Evolutionary conservation across 2,329 filamentous ascomycete species (phyloP).

Genomic region (Proliferodiscus dingleyae): DNA sequence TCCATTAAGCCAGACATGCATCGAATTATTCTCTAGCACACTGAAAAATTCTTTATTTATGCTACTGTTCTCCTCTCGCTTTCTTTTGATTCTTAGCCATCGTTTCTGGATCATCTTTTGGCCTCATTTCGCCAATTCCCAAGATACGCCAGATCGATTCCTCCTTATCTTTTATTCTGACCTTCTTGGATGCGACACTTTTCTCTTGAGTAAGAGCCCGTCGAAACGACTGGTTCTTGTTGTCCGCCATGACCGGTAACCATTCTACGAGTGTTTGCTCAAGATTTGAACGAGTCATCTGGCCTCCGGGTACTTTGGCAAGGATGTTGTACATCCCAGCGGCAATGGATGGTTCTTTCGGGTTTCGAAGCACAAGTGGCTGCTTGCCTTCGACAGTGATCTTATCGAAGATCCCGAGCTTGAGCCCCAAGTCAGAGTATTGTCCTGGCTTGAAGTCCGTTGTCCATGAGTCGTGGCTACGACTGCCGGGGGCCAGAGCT

Average conservation of each 20-base stretch:
- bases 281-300: neutral
- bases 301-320: neutral
- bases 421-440: neutral
- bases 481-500: no score
- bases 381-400: neutral
- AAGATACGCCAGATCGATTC: conserved; percentile 35
- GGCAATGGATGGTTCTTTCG: neutral
- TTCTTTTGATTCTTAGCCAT: neutral
- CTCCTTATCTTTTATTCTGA: no score
- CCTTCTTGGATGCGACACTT: no score
- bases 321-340: neutral
- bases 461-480: neutral
- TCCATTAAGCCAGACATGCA: no score
- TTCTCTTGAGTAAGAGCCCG: neutral
- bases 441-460: neutral
- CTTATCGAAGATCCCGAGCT: neutral
- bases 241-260: neutral
- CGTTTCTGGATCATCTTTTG: neutral
- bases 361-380: neutral
- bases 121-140: conserved; percentile 5
- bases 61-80: neutral
- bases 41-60: no score
- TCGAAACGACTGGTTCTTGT: neutral
- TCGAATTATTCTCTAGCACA: no score
- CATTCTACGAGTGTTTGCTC: neutral